phyloP scores from a whole-genome alignment of 331 rosid species.

The Saraca asoca region DNA sequence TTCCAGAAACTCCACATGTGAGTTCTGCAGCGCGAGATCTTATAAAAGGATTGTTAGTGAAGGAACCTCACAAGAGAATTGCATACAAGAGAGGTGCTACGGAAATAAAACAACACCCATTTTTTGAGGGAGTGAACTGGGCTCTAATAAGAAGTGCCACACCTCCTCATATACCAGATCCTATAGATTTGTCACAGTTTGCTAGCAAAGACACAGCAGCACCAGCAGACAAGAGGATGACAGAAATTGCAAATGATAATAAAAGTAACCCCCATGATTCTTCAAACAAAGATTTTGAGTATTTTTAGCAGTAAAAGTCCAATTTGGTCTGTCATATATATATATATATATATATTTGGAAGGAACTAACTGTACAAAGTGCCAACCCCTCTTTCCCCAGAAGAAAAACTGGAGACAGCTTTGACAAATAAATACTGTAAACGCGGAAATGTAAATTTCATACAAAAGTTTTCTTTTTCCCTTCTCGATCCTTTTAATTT shows the following conservation, averaged over 20 bases:
- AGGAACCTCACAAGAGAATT: constrained; percentile 80
- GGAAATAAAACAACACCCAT: constrained; percentile 78
- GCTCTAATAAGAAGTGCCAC: constrained; percentile 81
- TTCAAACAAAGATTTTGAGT: constrained; percentile 69
- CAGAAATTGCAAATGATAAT: constrained; percentile 41
- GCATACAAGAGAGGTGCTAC: constrained; percentile 85
- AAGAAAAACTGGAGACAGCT: constrained; percentile 19
- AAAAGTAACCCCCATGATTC: constrained; percentile 33
- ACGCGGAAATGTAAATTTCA: constrained; percentile 39
- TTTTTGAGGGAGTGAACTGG: constrained; percentile 88
- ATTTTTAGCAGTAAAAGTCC: constrained; percentile 53
- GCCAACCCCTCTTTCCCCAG: constrained; percentile 21
- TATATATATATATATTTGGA: constrained; percentile 30
- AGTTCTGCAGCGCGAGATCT: constrained; percentile 64
- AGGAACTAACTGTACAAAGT: constrained; percentile 44
- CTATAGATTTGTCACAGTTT: constrained; percentile 61
- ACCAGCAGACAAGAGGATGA: constrained; percentile 50
- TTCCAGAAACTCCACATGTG: constrained; percentile 65
- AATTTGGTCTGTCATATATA: constrained; percentile 7
- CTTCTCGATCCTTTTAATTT: background rate
- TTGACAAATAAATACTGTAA: constrained; percentile 28
- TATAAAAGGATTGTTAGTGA: constrained; percentile 70
- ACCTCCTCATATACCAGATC: constrained; percentile 77
- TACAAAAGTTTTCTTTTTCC: constrained; percentile 15
- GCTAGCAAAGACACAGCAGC: constrained; percentile 55